These are phyloP conservation scores for Selaginella tamariscina DNA, from an alignment of 75 land plant genomes.

Conservation along the genomic window DNA sequence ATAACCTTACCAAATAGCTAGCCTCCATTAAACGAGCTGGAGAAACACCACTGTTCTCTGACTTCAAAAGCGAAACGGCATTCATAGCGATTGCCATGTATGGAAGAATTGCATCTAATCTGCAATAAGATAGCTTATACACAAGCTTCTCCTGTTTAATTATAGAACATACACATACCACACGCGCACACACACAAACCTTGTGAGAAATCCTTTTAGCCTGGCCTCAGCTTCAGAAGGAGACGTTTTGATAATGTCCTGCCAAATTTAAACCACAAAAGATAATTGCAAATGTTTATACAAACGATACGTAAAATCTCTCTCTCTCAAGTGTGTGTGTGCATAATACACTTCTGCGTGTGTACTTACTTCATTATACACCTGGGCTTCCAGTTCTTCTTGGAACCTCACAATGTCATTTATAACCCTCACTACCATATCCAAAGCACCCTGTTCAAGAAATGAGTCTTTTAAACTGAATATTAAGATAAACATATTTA, in stretches of 20 bases:
- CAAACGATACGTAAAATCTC: no score
- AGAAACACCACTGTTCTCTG: constrained; percentile 18
- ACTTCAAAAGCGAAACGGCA: constrained; percentile 23
- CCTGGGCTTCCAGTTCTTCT: constrained; percentile 28
- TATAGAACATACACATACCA: background rate
- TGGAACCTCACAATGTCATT: constrained; percentile 30
- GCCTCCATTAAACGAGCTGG: constrained; percentile 28
- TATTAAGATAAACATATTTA: background rate
- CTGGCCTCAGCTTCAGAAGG: constrained; percentile 25
- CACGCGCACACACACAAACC: constrained; percentile 11
- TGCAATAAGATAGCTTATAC: constrained; percentile 1
- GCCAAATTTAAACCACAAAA: constrained; percentile 2
- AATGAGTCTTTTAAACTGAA: background rate
- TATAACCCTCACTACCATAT: constrained; percentile 23
- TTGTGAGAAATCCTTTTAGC: constrained; percentile 23
- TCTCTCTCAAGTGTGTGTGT: no score
- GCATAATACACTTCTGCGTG: no score
- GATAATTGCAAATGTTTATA: no score
- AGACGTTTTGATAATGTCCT: constrained; percentile 20
- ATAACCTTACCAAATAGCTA: constrained; percentile 21
- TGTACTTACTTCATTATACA: constrained; percentile 23
- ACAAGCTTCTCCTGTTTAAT: constrained; percentile 6
- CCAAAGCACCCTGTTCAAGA: constrained; percentile 23
- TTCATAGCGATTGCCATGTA: constrained; percentile 29
- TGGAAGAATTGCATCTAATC: constrained; percentile 25